Base-by-base conservation (phyloP, 495 filamentous ascomycete species). In the Aspergillus saccharolyticus region DNA sequence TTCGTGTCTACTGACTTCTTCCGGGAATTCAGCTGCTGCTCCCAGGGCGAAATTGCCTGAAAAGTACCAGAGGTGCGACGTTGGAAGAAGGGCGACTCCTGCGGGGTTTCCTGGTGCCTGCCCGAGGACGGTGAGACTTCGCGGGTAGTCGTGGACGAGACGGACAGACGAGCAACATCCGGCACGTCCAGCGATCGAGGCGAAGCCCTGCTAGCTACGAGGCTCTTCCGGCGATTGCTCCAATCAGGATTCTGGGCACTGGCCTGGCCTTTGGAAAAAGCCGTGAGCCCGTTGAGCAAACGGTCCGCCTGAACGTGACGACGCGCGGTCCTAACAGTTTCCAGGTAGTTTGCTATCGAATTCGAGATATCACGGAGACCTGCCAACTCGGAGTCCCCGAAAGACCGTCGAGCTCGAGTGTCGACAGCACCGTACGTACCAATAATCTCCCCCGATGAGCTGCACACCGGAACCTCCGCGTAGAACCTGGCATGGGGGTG, bases 371-470 rank as follows among this genome's bases (percentile, higher is more conserved):
- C 68, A 14, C 63, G 59, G 0, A 76, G 39, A 33, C 59, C 61
- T 15, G 33, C 30, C 19, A 71, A 30, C 14, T 74, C 68, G 0
- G 42, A 18, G 12, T 60, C 56, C 6, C 47, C 52, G 22, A 71
- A 63, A 9, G 70, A 62, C 1, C 57, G 42, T 1, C 77, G 73
- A 18, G 80, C 75, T 19, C 68, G 63, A 24, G 77, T 69, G 63
- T 87, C 83, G 1, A 84, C 66, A 17, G 87, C 71, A 51, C 82
- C 84, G 57, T 84, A 79, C 9, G 80, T 83, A 16, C 85, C 85
- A 47, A 89, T 82, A 2, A 78, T 73, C 33, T 83, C 76, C 5
- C 84, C 85, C 14, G 70, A 70, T 10, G 73, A 76, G 1, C 77
- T 82, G 22, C 78, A 66, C 14, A 89, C 72, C 0, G 85, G 84